Conservation (phyloP, 345 rosid genomes). For the Populus euphratica region DNA sequence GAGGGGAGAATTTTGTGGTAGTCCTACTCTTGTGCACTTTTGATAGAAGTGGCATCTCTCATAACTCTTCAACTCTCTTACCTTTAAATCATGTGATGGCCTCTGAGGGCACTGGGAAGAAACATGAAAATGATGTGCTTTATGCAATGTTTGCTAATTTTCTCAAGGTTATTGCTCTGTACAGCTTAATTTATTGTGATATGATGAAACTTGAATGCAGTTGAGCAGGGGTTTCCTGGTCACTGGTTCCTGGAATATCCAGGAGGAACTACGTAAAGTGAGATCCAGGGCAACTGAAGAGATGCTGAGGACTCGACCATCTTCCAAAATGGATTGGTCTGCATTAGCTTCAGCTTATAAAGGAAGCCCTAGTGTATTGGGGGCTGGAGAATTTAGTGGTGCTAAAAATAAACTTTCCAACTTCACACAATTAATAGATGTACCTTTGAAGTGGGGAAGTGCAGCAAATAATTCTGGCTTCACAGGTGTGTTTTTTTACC, state of each 20-base stretch:
- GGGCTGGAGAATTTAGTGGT: conserved; percentile 24
- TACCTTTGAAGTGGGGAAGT: conserved; percentile 33
- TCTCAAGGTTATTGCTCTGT: neutral
- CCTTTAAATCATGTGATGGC: neutral
- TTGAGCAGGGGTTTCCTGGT: conserved; percentile 46
- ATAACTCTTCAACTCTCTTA: neutral
- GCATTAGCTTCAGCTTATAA: conserved; percentile 39
- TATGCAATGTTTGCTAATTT: neutral
- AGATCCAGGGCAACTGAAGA: conserved; percentile 86
- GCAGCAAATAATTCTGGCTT: conserved; percentile 16
- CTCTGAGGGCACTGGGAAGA: neutral
- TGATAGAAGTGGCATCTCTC: neutral
- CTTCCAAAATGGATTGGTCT: conserved; percentile 49
- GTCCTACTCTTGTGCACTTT: neutral
- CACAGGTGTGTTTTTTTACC: conserved; percentile 25
- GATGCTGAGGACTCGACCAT: conserved; percentile 50
- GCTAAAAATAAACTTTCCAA: conserved; percentile 22
- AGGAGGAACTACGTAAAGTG: conserved; percentile 81
- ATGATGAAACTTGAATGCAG: conserved; percentile 42
- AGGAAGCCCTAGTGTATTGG: conserved; percentile 19
- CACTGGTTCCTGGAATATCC: conserved; percentile 70
- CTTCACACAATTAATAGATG: conserved; percentile 29
- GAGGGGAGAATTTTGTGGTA: neutral
- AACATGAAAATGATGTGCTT: neutral
- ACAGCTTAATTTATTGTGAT: conserved; percentile 10